A percentile compares a stretch with the other conserved stretches of the same genome.
Conservation (phyloP, 139 green algal species). For the Coccomyxa sp. region DNA sequence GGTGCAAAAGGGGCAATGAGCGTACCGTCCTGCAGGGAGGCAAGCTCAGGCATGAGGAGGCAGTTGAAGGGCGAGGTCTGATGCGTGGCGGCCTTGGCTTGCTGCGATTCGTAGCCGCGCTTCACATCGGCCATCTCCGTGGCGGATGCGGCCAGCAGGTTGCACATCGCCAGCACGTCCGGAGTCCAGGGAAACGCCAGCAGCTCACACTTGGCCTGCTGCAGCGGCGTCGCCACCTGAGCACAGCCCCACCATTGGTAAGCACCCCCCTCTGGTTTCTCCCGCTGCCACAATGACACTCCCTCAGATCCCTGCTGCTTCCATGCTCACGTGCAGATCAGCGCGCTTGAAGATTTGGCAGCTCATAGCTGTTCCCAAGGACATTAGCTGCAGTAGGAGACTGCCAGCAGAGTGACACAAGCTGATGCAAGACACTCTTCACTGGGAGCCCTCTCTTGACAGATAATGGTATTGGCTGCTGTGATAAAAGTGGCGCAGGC, state of each 20-base stretch:
- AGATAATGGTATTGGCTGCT: neutral
- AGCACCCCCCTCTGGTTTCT: neutral
- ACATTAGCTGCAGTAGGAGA: neutral
- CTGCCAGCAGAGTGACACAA: too few relatives aligned
- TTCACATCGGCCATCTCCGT: neutral
- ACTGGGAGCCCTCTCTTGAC: neutral
- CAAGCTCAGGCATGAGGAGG: neutral
- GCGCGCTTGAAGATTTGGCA: neutral
- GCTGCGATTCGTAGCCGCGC: neutral
- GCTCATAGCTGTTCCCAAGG: neutral
- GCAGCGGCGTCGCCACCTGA: slow-evolving; percentile 3
- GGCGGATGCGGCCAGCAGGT: neutral
- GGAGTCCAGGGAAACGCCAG: slow-evolving; percentile 5
- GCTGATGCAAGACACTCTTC: neutral
- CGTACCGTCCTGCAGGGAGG: neutral
- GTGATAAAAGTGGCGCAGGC: too few relatives aligned
- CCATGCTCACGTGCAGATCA: neutral
- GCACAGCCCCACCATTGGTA: neutral
- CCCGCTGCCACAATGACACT: neutral
- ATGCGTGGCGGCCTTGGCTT: neutral
- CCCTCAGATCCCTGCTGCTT: neutral
- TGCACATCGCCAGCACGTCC: slow-evolving; percentile 3
- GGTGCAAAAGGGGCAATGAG: neutral
- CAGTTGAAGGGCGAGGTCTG: neutral
- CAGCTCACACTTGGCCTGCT: slow-evolving; percentile 1